Percentiles rank a stretch among this genome's conserved stretches.
Evolutionary conservation across 176 grass and related monocot species (phyloP).

Genomic region (Raddia distichophylla): DNA sequence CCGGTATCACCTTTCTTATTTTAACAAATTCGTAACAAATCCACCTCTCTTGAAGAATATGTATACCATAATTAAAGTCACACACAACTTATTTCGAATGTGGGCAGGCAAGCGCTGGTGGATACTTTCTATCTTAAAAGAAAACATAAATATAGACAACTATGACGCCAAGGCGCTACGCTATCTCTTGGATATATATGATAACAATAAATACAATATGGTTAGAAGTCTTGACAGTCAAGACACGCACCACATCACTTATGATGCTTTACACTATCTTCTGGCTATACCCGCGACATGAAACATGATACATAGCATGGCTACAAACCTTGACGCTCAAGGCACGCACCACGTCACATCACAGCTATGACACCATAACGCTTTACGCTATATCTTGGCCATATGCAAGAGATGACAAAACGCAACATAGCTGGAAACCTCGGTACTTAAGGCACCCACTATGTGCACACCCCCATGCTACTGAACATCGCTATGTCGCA

Average conservation of each 20-base stretch:
- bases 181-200: background rate
- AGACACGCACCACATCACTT: too few species aligned
- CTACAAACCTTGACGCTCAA: too few species aligned
- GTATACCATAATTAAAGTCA: background rate
- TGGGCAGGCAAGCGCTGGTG: background rate
- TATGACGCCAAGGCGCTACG: background rate
- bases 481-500: too few species aligned
- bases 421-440: rapidly evolving
- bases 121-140: background rate
- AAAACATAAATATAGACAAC: background rate
- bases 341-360: too few species aligned
- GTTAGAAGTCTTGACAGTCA: too few species aligned
- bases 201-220: too few species aligned
- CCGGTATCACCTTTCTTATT: background rate
- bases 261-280: too few species aligned
- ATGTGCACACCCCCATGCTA: too few species aligned
- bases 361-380: too few species aligned
- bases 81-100: background rate
- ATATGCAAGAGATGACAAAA: background rate
- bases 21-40: background rate
- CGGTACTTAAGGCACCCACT: background rate
- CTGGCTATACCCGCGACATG: too few species aligned
- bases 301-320: too few species aligned
- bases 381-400: background rate
- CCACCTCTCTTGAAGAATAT: background rate